Evolutionary conservation across 441 rosid species (phyloP), one percentile per base, ranked within the genome.

Genomic region (Adansonia rubrostipa): DNA sequence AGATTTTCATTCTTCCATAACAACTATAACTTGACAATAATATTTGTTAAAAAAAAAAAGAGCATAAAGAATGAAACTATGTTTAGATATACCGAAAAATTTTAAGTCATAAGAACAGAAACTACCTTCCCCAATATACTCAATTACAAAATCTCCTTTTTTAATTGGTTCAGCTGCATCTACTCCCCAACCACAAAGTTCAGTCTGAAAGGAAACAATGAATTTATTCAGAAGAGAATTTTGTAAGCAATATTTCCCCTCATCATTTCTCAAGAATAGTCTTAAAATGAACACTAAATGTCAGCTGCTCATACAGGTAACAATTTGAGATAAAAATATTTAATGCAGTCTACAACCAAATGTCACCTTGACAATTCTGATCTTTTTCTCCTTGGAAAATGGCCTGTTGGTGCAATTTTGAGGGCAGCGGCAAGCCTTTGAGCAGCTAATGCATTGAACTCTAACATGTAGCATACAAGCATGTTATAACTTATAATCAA

Each of bases 41-140:
- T 40, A 40, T 42, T 15, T 15, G 1, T 15, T 10, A 50, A 4
- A 50, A 50, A 50, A 50, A 50, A 5, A 50, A 50, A 3, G 54
- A 24, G 28, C 0, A 5, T 45, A 48, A 72, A 72, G 24, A 36
- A 54, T 48, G 54, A n/a, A 71, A 8, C 20, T 22, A 9, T n/a
- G 40, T 24, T 20, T 22, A 20, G 40, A 70, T 70, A 24, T 50
- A 24, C 58, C 1, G 2, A 20, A 58, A 71, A 73, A 44, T 2
- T 10, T 20, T 1, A 17, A 72, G 64, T 10, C n/a, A 22, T 3
- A 8, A 45, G 24, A 14, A 60, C 54, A 19, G 45, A 14, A 44
- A 71, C 75, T 88, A 96, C 99, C 98, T 96, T 96, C 99, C 57
- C 97, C 99, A 56, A 90, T 92, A 88, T 96, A 96, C 88, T 96